These are phyloP conservation scores for Ceratocystis destructans DNA, from an alignment of 2,329 filamentous ascomycete species.

Conservation along the genomic window DNA sequence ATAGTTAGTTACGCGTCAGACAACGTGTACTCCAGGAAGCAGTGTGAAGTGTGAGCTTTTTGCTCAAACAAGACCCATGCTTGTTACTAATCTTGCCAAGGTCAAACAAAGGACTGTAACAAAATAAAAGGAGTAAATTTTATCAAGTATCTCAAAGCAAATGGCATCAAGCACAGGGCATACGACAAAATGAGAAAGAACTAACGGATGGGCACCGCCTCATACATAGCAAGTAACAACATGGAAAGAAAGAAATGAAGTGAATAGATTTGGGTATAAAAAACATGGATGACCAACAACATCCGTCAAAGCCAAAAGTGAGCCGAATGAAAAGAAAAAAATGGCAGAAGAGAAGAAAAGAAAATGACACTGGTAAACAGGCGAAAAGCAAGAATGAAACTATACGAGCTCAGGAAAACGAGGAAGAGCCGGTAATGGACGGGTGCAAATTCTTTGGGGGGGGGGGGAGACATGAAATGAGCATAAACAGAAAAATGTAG, in stretches of 20 bases:
- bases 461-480: constrained; percentile 13
- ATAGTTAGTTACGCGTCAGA: neutral
- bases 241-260: constrained; percentile 8
- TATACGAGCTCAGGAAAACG: neutral
- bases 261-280: constrained; percentile 10
- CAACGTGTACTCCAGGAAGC: neutral
- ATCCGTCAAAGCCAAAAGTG: constrained; percentile 13
- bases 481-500: neutral
- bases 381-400: neutral
- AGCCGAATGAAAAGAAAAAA: constrained; percentile 16
- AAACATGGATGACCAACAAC: constrained; percentile 9
- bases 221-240: neutral
- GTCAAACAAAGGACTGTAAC: neutral
- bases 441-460: constrained; percentile 8
- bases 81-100: too few relatives aligned
- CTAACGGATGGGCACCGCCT: neutral
- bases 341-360: constrained; percentile 15
- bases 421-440: neutral
- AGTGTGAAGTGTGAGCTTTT: neutral
- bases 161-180: constrained; percentile 8
- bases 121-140: neutral
- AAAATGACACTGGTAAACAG: neutral
- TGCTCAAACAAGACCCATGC: too few relatives aligned
- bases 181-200: neutral
- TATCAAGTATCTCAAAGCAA: neutral